These are phyloP conservation scores for Coleophoma cylindrospora DNA, from an alignment of 2,329 filamentous ascomycete genomes.

Conservation along the genomic window DNA sequence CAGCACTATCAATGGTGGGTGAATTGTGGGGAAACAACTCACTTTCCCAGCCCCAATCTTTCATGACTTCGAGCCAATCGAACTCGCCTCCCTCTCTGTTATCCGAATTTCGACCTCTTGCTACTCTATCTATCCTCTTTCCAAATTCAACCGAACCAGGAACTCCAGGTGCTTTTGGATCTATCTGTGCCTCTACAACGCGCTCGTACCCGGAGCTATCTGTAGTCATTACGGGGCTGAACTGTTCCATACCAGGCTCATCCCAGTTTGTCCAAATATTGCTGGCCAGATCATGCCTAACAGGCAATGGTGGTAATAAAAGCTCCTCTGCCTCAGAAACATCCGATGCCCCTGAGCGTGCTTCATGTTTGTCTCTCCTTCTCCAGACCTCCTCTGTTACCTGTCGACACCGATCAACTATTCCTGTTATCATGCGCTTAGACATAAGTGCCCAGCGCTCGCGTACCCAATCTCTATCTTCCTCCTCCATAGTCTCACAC, in stretches of 20 bases:
- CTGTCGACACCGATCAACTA: conserved; percentile 55
- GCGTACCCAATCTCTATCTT: conserved; percentile 57
- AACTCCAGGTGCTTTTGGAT: neutral
- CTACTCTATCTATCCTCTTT: neutral
- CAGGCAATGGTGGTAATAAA: neutral
- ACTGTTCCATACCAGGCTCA: neutral
- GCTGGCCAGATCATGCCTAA: too few species aligned
- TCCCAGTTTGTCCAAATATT: too few species aligned
- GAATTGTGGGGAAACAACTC: conserved; percentile 21
- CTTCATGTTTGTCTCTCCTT: conserved; percentile 43
- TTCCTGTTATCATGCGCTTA: conserved; percentile 54
- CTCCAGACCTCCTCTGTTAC: conserved; percentile 60
- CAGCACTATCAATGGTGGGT: neutral
- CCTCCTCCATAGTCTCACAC: conserved; percentile 47
- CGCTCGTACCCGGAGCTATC: neutral
- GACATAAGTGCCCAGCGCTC: conserved; percentile 55
- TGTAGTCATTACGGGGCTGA: neutral
- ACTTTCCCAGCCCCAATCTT: conserved; percentile 64
- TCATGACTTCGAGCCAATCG: conserved; percentile 65
- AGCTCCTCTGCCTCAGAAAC: neutral
- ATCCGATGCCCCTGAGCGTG: neutral
- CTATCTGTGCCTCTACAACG: neutral
- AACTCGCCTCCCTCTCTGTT: conserved; percentile 48
- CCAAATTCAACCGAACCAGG: neutral
- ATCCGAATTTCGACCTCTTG: neutral